A percentile compares a stretch with the other conserved stretches of the same genome.
phyloP scores from a whole-genome alignment of 768 basidiomycete genomes.

The Pleurotus pulmonarius region DNA sequence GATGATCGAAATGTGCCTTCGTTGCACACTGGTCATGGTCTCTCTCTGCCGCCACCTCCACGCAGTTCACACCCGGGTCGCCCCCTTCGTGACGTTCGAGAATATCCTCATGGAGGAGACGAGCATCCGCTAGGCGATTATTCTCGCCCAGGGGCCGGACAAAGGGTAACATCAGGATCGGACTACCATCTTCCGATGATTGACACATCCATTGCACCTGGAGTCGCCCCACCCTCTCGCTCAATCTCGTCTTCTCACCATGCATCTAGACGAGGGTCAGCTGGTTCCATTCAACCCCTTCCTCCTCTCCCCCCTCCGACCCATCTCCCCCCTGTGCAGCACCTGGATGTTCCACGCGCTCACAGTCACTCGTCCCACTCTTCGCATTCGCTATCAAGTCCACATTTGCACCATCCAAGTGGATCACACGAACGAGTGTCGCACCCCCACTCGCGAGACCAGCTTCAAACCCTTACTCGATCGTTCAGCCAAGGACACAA shows the following conservation, averaged over 20 bases:
- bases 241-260: constrained; percentile 29
- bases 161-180: constrained; percentile 40
- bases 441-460: constrained; percentile 50
- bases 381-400: constrained; percentile 31
- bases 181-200: constrained; percentile 49
- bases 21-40: constrained; percentile 27
- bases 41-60: constrained; percentile 30
- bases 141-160: constrained; percentile 40
- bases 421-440: constrained; percentile 42
- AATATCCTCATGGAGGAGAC: constrained; percentile 32
- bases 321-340: constrained; percentile 42
- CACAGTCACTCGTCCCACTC: constrained; percentile 35
- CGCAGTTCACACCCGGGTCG: constrained; percentile 23
- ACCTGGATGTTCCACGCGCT: constrained; percentile 29
- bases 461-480: constrained; percentile 32
- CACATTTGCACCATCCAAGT: constrained; percentile 38
- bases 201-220: constrained; percentile 46
- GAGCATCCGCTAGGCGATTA: constrained; percentile 51
- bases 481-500: constrained; percentile 31
- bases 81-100: constrained; percentile 34
- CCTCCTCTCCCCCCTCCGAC: constrained; percentile 41
- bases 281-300: constrained; percentile 35
- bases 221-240: constrained; percentile 33
- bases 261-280: constrained; percentile 39
- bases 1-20: constrained; percentile 36